Conservation (phyloP, 768 basidiomycete genomes). For the Crassisporium funariophilum region DNA sequence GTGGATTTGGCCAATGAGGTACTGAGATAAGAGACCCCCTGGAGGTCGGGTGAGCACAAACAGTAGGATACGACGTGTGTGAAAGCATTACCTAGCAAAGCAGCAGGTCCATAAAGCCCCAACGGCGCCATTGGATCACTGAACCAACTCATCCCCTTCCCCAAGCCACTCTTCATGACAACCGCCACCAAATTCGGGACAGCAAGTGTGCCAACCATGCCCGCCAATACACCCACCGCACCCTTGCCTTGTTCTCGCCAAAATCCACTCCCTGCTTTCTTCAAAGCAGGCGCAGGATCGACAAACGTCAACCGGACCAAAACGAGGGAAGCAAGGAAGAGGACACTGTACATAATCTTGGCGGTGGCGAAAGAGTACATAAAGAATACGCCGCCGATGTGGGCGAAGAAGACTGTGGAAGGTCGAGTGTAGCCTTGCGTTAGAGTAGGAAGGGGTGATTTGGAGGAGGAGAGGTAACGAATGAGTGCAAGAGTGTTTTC, state of each 20-base stretch:
- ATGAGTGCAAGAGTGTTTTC: slow-evolving; percentile 85
- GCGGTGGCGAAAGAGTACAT: slow-evolving; percentile 78
- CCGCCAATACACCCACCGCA: slow-evolving; percentile 48
- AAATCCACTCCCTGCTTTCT: slow-evolving; percentile 32
- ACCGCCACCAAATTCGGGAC: slow-evolving; percentile 73
- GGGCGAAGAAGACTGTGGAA: slow-evolving; percentile 76
- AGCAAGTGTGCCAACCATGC: slow-evolving; percentile 58
- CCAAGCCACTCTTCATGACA: slow-evolving; percentile 61
- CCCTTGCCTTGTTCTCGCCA: slow-evolving; percentile 46
- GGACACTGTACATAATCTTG: slow-evolving; percentile 56
- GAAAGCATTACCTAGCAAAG: slow-evolving; percentile 57
- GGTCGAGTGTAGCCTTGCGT: slow-evolving; percentile 53
- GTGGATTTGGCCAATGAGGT: slow-evolving; percentile 48
- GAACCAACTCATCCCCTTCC: slow-evolving; percentile 87
- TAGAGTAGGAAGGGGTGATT: slow-evolving; percentile 69
- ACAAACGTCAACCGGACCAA: slow-evolving; percentile 42
- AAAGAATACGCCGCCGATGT: slow-evolving; percentile 67
- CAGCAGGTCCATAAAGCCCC: slow-evolving; percentile 73
- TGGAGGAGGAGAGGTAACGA: slow-evolving; percentile 66
- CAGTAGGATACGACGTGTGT: background rate
- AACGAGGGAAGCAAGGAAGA: slow-evolving; percentile 48
- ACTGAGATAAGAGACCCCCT: slow-evolving; percentile 70
- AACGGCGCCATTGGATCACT: slow-evolving; percentile 65
- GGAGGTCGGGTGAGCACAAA: background rate
- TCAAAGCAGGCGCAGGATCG: slow-evolving; percentile 35